Evolutionary conservation across 1,284 basidiomycete species (phyloP).

Genomic region (Marasmius sp.): DNA sequence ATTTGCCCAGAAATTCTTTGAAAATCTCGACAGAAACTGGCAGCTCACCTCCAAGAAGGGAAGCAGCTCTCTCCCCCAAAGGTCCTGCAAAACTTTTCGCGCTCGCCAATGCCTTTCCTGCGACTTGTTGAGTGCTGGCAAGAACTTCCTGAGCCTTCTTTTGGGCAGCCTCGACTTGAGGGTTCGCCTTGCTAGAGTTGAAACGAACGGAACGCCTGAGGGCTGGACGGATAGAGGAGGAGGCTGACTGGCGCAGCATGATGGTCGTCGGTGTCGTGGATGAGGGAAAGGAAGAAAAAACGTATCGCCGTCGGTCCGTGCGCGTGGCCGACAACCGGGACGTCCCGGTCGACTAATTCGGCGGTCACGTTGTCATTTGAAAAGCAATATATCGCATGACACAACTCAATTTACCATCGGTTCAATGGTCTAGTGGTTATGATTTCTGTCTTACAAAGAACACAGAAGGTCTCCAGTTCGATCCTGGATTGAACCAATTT

Average conservation of each 20-base stretch:
- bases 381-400: neutral
- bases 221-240: slow-evolving; percentile 1
- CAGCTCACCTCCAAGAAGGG: slow-evolving; percentile 65
- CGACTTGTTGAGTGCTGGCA: slow-evolving; percentile 55
- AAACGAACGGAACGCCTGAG: slow-evolving; percentile 7
- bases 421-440: slow-evolving; percentile 49
- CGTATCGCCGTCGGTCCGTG: neutral
- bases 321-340: neutral
- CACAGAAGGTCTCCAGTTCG: slow-evolving; percentile 68
- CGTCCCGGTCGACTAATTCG: neutral
- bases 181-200: slow-evolving; percentile 4
- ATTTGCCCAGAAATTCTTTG: neutral
- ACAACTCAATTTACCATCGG: neutral
- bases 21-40: neutral
- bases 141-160: slow-evolving; percentile 72
- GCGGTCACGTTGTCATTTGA: too few relatives aligned
- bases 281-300: neutral
- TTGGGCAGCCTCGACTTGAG: slow-evolving; percentile 41
- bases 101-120: slow-evolving; percentile 50
- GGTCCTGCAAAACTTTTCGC: slow-evolving; percentile 59
- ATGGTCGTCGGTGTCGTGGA: neutral
- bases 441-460: slow-evolving; percentile 55
- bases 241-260: slow-evolving; percentile 1
- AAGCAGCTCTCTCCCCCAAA: slow-evolving; percentile 57
- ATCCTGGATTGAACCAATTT: slow-evolving; percentile 55